Evolutionary conservation across 305 asterid species (phyloP).

Genomic region (Fraxinus albicans): DNA sequence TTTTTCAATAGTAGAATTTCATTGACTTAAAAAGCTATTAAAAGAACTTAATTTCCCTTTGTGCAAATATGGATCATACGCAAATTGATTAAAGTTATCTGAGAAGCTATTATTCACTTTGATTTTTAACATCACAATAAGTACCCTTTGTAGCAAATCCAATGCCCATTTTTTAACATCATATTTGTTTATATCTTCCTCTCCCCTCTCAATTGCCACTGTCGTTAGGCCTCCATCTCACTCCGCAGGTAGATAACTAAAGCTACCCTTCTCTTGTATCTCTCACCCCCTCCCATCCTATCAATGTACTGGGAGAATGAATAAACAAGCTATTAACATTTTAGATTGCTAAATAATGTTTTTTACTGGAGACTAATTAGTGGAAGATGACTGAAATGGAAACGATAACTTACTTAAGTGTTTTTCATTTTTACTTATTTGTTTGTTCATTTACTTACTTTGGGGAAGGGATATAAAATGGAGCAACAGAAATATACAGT

Average conservation of each 20-base stretch:
- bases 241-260: not conserved
- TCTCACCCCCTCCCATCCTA: not conserved
- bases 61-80: not conserved
- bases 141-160: not conserved
- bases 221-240: not conserved
- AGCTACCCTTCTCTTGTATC: not conserved
- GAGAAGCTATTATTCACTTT: not conserved
- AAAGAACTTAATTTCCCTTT: not conserved
- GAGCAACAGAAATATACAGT: not conserved
- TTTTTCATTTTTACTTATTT: not conserved
- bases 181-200: not conserved
- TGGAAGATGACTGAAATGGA: not conserved
- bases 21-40: not conserved
- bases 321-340: not conserved
- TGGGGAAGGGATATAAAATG: not conserved
- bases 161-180: not conserved
- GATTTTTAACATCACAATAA: not conserved
- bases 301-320: not conserved
- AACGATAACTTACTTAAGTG: not conserved
- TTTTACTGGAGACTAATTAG: not conserved
- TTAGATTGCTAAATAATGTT: not conserved
- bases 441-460: not conserved
- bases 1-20: not conserved
- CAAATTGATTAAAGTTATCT: not conserved
- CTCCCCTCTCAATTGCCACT: not conserved